Evolutionary conservation across 352 stramenopile genomes (phyloP), one percentile per base, ranked within the genome.

Genomic region (Phytophthora podocarpi): DNA sequence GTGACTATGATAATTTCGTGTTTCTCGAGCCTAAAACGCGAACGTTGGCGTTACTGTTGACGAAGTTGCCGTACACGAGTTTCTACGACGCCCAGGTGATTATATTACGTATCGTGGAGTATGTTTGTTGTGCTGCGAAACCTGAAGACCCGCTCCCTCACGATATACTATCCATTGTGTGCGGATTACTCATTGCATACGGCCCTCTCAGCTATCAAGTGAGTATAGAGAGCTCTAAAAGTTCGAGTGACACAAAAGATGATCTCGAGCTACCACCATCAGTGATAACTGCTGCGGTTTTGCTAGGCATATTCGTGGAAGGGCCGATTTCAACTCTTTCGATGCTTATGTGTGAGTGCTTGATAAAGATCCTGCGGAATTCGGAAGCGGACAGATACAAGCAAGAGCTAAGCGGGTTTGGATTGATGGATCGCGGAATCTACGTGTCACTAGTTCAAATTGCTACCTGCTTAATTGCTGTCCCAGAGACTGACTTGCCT

Each of bases 61-160:
- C 79, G 12, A 90, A 87, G 49, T 51, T 94, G 0, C 79, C 77
- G 5, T 68, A 66, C 23, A 84, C 87, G 3, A 35, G 28, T 3
- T 88, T 80, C 23, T 85, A 79, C 32, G 77, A 89, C 43, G 75
- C 80, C 3, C 72, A 80, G 36, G 69, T 89, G 12, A 90, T 91
- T 54, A 87, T 90, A 7, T 67, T 94, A 20, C 72, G 80, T 15
- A 85, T 90, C 20, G 82, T 89, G n/a, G 82, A 94, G 54, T 90
- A 91, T 34, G 80, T 91, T 9, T 90, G 82, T 42, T 82, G 74
- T 18, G 68, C 77, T 27, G 82, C 79, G 27, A 72, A 70, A 30
- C 37, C 70, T 13, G 76, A 89, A 2, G 67, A 67, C 2, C 40
- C 67, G 6, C 47, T 87, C 15, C 75, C 82, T 20, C 67, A 77